Evolutionary conservation across 352 stramenopile genomes (phyloP).

Genomic region (Globisporangium parvum): DNA sequence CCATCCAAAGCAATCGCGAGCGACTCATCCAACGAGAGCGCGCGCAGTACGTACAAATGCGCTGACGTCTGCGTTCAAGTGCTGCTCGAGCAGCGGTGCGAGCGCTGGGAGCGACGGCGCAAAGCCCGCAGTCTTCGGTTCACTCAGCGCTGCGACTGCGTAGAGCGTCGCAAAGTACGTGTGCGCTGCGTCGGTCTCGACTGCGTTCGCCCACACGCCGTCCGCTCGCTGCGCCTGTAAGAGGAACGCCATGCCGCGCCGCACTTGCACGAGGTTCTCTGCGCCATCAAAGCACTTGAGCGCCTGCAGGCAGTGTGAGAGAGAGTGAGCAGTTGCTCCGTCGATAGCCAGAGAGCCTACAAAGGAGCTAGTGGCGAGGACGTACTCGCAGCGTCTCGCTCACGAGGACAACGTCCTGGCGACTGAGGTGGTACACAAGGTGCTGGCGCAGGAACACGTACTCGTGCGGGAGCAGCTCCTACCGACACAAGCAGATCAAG

Average conservation of each 20-base stretch:
- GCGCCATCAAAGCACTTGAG: conserved; percentile 69
- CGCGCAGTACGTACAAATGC: conserved; percentile 1
- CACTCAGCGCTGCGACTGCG: conserved; percentile 40
- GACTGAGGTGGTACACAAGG: conserved; percentile 67
- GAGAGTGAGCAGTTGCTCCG: not conserved
- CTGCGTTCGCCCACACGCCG: conserved; percentile 41
- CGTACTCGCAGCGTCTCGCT: conserved; percentile 64
- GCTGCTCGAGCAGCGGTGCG: conserved; percentile 40
- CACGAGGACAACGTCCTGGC: conserved; percentile 67
- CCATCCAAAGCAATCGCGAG: too few relatives aligned
- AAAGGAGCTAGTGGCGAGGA: too few relatives aligned
- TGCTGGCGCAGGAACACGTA: conserved; percentile 88
- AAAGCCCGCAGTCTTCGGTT: conserved; percentile 41
- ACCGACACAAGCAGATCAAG: too few relatives aligned
- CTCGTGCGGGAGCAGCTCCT: conserved; percentile 87
- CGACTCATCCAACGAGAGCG: not conserved
- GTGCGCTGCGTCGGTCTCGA: conserved; percentile 17
- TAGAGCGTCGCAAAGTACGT: conserved; percentile 51
- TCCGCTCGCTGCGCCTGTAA: conserved; percentile 49
- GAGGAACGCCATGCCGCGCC: conserved; percentile 63
- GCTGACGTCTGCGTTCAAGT: conserved; percentile 54
- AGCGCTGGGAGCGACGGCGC: conserved; percentile 57
- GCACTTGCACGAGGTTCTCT: conserved; percentile 60
- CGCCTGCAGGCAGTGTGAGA: conserved; percentile 28
- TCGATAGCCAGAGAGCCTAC: not conserved